Base-by-base conservation (phyloP, 345 rosid species). In the Linum trigynum region DNA sequence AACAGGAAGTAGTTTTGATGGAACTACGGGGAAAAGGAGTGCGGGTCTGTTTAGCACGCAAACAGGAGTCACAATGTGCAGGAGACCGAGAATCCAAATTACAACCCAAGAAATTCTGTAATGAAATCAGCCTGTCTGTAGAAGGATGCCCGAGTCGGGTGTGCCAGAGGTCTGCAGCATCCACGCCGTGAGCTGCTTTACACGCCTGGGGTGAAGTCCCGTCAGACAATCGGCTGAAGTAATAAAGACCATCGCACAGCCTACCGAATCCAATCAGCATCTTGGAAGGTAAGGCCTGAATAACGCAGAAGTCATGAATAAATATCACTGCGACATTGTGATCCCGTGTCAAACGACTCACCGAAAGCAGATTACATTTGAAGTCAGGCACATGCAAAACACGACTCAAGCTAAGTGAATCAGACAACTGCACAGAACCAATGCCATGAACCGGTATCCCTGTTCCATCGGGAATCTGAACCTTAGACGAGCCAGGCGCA, bases 231-330 rank as follows among this genome's bases (percentile, higher is more conserved):
- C 40, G 42, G 9, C 65, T 61, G 17, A 65, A 11, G 16, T 65
- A 60, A 4, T 65, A 71, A 0, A 71, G n/a, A 2, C 37, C 65
- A 50, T 65, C n/a, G 0, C 59, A 2, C 38, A 9, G 8, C 36
- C 23, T 60, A 64, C 73, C 68, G 45, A 43, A 50, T 37, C 59
- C 50, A 70, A 70, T 70, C 73, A 64, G 16, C 64, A 56, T 70
- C 59, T 48, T 70, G 5, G 36, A 41, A 6, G n/a, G 64, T 70
- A 43, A 45, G 64, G 64, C 59, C 14, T 70, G 11, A 35, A 64
- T 45, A 15, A 15, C 7, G 53, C 35, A 60, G 10, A 35, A 39
- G 32, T 35, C 43, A 32, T 60, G 74, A 55, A 57, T 32, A 3
- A 57, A 57, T 0, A 36, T 57, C 37, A 57, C 5, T 1, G 7